Base-by-base conservation (phyloP, 2,329 filamentous ascomycete genomes). In the Acrodontium crateriforme region DNA sequence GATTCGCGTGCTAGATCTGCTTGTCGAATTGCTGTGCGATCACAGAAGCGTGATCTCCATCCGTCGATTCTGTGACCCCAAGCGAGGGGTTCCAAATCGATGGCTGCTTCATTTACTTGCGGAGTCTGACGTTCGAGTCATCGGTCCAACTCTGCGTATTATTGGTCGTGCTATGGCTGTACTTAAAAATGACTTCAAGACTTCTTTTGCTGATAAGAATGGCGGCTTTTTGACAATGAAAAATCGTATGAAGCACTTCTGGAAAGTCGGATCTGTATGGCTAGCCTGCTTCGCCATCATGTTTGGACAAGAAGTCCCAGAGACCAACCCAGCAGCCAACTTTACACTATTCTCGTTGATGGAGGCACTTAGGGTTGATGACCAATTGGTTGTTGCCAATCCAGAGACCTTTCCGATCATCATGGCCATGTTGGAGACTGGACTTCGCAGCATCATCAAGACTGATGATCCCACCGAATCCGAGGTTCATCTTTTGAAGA, bases 51-150 rank as follows among this genome's bases (percentile, higher is more conserved):
- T 27, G 34, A 17, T 40, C 36, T 13, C 47, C 40, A 30, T 47
- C 25, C 19, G 37, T 47, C 89, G 84, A 44, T 95, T 98, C 60
- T n/a, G n/a, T n/a, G n/a, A n/a, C n/a, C n/a, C n/a, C n/a, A 82
- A 84, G 4, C 80, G 78, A 47, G 91, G 87, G 2, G 87, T 98
- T 6, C 94, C 87, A 13, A 93, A 92, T 43, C 93, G 93, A 67
- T 54, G 49, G 50, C 39, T 54, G 3, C 60, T 98, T 9, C 92
- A 94, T 53, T 69, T 98, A 9, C 66, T 95, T 27, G 82, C 82
- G 6, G 85, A 94, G 49, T 73, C 81, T 36, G 80, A 95, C 34
- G 67, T 80, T 5, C 78, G 84, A 40, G 76, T 92, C 13, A 78
- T 94, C 8, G 65, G 84, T 9, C 69, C 84, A 28, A 82, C 81